Evolutionary conservation across 2,329 filamentous ascomycete genomes (phyloP).

Genomic region (Exophiala sp.): DNA sequence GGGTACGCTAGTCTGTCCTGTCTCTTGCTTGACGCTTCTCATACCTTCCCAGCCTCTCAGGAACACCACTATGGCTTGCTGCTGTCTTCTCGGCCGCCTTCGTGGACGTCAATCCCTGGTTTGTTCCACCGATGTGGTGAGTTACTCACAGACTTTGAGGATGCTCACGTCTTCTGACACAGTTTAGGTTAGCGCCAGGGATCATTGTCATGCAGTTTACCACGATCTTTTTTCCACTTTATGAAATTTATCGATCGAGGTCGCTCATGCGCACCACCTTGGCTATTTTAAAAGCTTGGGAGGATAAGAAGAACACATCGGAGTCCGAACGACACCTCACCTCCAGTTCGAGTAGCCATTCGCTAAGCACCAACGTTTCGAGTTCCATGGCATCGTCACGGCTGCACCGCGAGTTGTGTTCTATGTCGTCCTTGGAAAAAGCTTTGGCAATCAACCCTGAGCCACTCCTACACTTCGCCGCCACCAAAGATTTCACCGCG

Average conservation of each 20-base stretch:
- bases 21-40: too few species aligned
- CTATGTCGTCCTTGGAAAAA: constrained; percentile 57
- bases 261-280: neutral
- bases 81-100: constrained; percentile 52
- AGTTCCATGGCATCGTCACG: neutral
- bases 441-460: constrained; percentile 55
- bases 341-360: too few species aligned
- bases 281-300: constrained; percentile 29
- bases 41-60: constrained; percentile 42
- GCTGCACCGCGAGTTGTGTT: constrained; percentile 44
- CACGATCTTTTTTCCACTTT: constrained; percentile 57
- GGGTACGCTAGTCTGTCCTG: constrained; percentile 20
- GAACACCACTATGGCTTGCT: constrained; percentile 59
- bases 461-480: constrained; percentile 59
- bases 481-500: constrained; percentile 61
- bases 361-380: constrained; percentile 32
- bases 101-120: constrained; percentile 50
- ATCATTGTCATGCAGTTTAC: constrained; percentile 59
- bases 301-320: constrained; percentile 27
- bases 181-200: constrained; percentile 44
- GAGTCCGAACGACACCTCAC: too few species aligned
- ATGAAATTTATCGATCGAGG: constrained; percentile 24
- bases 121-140: constrained; percentile 56
- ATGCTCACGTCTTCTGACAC: too few species aligned
- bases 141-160: too few species aligned